phyloP scores from a whole-genome alignment of 2,329 filamentous ascomycete genomes.

The Colletotrichum incanum region DNA sequence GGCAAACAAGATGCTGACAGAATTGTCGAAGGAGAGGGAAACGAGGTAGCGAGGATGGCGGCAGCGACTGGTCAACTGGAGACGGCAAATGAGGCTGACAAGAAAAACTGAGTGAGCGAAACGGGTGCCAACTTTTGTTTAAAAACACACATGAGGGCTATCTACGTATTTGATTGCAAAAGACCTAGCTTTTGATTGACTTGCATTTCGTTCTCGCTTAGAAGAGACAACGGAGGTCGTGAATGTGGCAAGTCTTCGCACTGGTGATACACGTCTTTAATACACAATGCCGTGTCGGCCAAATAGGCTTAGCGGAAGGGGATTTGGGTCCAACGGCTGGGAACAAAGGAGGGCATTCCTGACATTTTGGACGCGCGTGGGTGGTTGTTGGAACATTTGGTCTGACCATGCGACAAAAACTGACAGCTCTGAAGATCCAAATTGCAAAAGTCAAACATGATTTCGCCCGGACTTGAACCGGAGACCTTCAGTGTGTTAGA shows the following conservation, averaged over 20 bases:
- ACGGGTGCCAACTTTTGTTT: too few species aligned
- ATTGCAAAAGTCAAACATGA: background rate
- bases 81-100: background rate
- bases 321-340: background rate
- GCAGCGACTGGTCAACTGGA: slow-evolving; percentile 2
- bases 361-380: too few species aligned
- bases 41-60: background rate
- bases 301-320: too few species aligned
- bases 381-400: too few species aligned
- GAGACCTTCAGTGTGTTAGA: slow-evolving; percentile 56
- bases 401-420: too few species aligned
- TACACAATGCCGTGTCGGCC: too few species aligned
- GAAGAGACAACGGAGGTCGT: too few species aligned
- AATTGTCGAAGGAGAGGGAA: background rate
- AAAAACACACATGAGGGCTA: background rate
- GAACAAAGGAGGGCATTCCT: background rate
- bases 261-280: too few species aligned
- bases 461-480: slow-evolving; percentile 41
- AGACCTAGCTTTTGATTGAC: background rate
- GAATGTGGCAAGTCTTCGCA: too few species aligned
- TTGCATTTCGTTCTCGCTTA: too few species aligned
- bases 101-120: background rate
- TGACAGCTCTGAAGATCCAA: too few species aligned
- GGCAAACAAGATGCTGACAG: background rate
- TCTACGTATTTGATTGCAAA: too few species aligned